A percentile compares a stretch with the other conserved stretches of the same genome.
These are phyloP conservation scores for Agrocybe praecox DNA, from an alignment of 768 basidiomycete genomes.

Conservation along the genomic window DNA sequence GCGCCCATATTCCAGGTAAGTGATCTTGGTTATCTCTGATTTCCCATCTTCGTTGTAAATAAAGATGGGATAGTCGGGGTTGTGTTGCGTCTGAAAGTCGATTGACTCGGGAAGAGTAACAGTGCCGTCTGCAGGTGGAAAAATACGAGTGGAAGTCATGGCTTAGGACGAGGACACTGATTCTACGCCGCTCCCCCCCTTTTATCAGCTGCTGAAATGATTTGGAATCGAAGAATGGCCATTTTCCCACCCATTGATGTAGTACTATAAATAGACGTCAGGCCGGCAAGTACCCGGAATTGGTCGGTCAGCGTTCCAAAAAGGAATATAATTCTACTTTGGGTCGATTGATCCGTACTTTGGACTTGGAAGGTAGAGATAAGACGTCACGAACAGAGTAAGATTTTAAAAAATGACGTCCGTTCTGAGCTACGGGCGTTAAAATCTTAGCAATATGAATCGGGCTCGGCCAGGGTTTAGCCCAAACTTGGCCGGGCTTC, in stretches of 20 bases:
- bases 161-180: not conserved
- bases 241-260: not conserved
- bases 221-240: not conserved
- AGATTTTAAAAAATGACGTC: too few relatives aligned
- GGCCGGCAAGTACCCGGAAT: not conserved
- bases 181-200: not conserved
- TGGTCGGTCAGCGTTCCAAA: not conserved
- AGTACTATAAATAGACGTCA: not conserved
- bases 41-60: constrained; percentile 26
- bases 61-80: constrained; percentile 31
- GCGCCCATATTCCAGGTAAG: constrained; percentile 44
- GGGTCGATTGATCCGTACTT: not conserved
- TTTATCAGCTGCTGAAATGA: not conserved
- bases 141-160: constrained; percentile 1
- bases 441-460: too few relatives aligned
- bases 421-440: too few relatives aligned
- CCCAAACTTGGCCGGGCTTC: too few relatives aligned
- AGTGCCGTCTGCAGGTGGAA: constrained; percentile 34
- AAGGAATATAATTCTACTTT: not conserved
- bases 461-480: too few relatives aligned
- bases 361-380: not conserved
- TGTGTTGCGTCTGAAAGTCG: constrained; percentile 37
- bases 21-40: constrained; percentile 27
- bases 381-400: too few relatives aligned
- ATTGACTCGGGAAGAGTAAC: constrained; percentile 31